Evolutionary conservation across 257 asterid species (phyloP).

Genomic region (Coffea canephora): DNA sequence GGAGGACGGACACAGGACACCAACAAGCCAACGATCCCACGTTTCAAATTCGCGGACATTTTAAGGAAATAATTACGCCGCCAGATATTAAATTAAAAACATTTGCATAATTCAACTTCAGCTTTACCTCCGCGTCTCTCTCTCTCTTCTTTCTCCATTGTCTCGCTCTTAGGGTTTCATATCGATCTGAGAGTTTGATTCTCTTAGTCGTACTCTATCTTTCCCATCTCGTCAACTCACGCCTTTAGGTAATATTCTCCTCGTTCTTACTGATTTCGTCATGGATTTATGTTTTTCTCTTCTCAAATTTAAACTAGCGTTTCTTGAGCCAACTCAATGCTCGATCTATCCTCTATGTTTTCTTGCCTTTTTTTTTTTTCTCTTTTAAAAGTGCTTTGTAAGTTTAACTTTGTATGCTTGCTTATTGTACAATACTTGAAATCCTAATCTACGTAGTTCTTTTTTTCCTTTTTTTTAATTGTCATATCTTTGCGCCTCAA

Average conservation of each 20-base stretch:
- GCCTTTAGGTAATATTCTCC: conserved; percentile 19
- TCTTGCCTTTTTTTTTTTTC: background rate
- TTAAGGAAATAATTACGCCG: conserved; percentile 7
- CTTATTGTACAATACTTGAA: background rate
- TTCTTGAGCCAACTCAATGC: conserved; percentile 3
- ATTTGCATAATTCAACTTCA: conserved; percentile 37
- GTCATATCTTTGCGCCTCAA: background rate
- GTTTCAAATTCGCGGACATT: background rate
- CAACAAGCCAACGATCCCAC: background rate
- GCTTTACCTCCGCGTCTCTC: conserved; percentile 37
- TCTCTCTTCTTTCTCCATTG: conserved; percentile 36
- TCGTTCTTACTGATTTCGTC: background rate
- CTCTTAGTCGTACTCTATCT: conserved; percentile 14
- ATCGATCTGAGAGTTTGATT: conserved; percentile 29
- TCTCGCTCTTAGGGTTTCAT: conserved; percentile 33
- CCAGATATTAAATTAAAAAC: conserved; percentile 5
- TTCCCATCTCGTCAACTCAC: background rate
- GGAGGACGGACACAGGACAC: background rate
- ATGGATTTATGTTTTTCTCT: background rate
- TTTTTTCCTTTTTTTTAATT: background rate
- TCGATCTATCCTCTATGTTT: conserved; percentile 13
- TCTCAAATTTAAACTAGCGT: background rate
- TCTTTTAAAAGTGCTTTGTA: background rate
- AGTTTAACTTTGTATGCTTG: background rate
- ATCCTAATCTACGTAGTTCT: conserved; percentile 13